Evolutionary conservation across 2,329 filamentous ascomycete species (phyloP).

Genomic region (Triangularia setosa): DNA sequence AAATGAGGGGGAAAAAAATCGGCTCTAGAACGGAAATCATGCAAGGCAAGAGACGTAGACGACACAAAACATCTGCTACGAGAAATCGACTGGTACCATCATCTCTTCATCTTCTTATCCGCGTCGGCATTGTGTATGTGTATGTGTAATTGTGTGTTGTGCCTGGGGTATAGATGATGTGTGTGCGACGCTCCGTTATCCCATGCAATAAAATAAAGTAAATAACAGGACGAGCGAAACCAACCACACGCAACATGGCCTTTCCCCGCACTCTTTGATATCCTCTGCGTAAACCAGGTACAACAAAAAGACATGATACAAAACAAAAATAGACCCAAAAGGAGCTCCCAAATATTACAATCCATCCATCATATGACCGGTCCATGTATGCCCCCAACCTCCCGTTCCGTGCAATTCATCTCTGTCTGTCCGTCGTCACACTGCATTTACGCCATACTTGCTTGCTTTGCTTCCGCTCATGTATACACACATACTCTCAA

Average conservation of each 20-base stretch:
- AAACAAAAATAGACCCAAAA: background rate
- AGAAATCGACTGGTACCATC: background rate
- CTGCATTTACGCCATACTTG: slow-evolving; percentile 7
- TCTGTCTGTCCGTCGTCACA: background rate
- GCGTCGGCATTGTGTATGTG: background rate
- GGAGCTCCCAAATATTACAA: background rate
- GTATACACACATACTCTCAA: background rate
- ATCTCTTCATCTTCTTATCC: background rate
- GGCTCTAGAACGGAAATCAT: no score
- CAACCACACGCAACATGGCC: background rate
- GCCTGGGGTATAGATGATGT: background rate
- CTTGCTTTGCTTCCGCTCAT: background rate
- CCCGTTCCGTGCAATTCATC: background rate
- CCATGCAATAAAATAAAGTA: background rate
- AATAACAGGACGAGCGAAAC: background rate
- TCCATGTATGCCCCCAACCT: background rate
- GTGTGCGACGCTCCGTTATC: background rate
- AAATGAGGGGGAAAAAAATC: no score
- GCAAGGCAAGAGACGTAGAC: no score
- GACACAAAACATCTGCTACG: no score
- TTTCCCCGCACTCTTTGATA: background rate
- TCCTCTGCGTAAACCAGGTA: background rate
- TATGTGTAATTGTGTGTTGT: background rate
- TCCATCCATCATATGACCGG: background rate
- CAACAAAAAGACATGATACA: background rate